phyloP scores from a whole-genome alignment of 2,329 filamentous ascomycete species.

The Pseudogymnoascus verrucosus region DNA sequence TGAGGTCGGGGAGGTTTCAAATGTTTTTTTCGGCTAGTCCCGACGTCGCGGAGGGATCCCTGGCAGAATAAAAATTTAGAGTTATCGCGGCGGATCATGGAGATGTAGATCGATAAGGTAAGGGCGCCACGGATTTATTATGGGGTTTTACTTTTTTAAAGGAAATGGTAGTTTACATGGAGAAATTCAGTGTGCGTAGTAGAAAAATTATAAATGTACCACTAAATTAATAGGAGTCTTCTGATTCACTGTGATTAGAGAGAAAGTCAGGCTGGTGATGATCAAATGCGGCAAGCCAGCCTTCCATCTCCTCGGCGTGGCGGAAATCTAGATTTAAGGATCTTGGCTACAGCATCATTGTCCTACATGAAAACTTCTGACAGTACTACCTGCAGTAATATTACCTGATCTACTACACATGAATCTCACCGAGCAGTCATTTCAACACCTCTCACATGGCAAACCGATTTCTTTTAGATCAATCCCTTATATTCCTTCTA shows the following conservation, averaged over 20 bases:
- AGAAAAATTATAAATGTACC: background rate
- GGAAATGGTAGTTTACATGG: background rate
- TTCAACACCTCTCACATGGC: background rate
- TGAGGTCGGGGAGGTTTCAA: background rate
- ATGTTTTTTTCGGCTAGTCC: background rate
- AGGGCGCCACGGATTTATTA: background rate
- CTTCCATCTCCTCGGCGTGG: background rate
- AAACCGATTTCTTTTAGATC: background rate
- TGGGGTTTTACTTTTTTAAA: background rate
- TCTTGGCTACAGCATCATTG: background rate
- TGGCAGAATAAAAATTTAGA: slow-evolving; percentile 1
- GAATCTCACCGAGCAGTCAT: background rate
- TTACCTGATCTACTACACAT: background rate
- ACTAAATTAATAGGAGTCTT: background rate
- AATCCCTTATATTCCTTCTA: slow-evolving; percentile 2
- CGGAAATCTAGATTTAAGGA: background rate
- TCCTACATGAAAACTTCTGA: background rate
- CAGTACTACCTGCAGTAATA: background rate
- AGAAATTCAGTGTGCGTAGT: background rate
- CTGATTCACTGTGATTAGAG: background rate
- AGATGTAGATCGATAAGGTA: background rate
- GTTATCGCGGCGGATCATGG: background rate
- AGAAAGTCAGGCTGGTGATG: background rate
- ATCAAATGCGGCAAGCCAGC: background rate
- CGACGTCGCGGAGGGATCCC: background rate